phyloP scores from a whole-genome alignment of 2,329 filamentous ascomycete genomes.

The Cladophialophora immunda region DNA sequence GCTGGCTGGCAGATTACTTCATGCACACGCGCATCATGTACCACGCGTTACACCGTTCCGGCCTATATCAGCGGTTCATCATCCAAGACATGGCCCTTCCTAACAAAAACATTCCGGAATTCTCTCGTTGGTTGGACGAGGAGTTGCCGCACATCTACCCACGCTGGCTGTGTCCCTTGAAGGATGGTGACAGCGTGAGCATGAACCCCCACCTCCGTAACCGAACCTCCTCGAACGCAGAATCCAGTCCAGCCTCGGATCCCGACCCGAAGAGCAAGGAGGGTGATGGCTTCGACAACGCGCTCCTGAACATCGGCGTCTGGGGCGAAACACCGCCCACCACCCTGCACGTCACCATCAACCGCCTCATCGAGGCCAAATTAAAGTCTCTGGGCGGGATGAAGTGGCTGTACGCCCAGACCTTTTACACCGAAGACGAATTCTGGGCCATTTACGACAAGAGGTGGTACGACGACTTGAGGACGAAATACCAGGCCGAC shows the following conservation, averaged over 20 bases:
- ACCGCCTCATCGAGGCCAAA: constrained; percentile 75
- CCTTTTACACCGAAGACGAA: constrained; percentile 75
- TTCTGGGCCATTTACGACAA: constrained; percentile 56
- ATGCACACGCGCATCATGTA: constrained; percentile 71
- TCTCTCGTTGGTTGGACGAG: constrained; percentile 62
- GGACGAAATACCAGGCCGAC: constrained; percentile 50
- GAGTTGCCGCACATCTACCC: constrained; percentile 58
- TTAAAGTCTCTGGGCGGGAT: constrained; percentile 75
- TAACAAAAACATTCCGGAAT: constrained; percentile 58
- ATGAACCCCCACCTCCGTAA: constrained; percentile 32
- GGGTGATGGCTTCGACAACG: constrained; percentile 15
- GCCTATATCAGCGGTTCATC: constrained; percentile 64
- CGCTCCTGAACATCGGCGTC: constrained; percentile 68
- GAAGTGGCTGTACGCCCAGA: constrained; percentile 89
- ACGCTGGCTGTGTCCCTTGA: constrained; percentile 66
- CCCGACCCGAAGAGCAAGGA: background rate
- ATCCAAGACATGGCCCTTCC: constrained; percentile 72
- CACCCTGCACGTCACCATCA: constrained; percentile 70
- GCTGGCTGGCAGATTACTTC: constrained; percentile 67
- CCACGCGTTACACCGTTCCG: constrained; percentile 67
- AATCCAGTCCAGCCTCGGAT: background rate
- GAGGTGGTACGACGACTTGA: constrained; percentile 48
- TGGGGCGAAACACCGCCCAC: constrained; percentile 78
- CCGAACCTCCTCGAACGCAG: background rate
- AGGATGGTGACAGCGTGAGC: constrained; percentile 22